Conservation (phyloP, 1,284 basidiomycete genomes). For the Cutaneotrichosporon dermatis region DNA sequence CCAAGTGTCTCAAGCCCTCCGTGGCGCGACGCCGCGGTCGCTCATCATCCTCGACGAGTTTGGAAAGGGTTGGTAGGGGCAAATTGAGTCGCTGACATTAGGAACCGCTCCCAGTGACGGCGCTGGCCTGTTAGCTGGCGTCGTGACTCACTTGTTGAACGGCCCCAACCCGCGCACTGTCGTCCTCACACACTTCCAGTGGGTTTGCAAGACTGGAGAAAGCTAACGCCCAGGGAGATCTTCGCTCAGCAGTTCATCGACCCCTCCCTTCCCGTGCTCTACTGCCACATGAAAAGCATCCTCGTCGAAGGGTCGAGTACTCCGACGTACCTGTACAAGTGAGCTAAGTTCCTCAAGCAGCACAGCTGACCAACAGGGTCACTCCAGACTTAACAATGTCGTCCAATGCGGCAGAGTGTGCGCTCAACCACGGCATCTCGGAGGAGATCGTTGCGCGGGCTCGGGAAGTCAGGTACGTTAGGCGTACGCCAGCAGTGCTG, state of each 20-base stretch:
- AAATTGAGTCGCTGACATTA: constrained; percentile 9
- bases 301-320: constrained; percentile 23
- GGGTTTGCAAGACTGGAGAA: too few relatives aligned
- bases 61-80: constrained; percentile 40
- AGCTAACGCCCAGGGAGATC: constrained; percentile 55
- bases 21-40: constrained; percentile 75
- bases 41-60: constrained; percentile 78
- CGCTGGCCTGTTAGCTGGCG: constrained; percentile 79
- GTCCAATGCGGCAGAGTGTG: constrained; percentile 56
- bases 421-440: constrained; percentile 73
- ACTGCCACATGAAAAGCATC: constrained; percentile 49
- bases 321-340: constrained; percentile 50
- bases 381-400: constrained; percentile 21
- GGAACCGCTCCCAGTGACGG: constrained; percentile 61
- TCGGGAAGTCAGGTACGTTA: constrained; percentile 63
- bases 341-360: constrained; percentile 23
- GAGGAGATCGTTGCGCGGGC: constrained; percentile 63
- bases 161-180: constrained; percentile 48
- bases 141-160: constrained; percentile 66
- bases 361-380: constrained; percentile 23
- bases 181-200: constrained; percentile 81
- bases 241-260: constrained; percentile 65
- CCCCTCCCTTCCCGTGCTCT: constrained; percentile 65
- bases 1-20: constrained; percentile 81
- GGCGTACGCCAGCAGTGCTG: background rate